Evolutionary conservation across 2,329 filamentous ascomycete species (phyloP), one percentile per base, ranked within the genome.

Genomic region (Massarina eburnea): DNA sequence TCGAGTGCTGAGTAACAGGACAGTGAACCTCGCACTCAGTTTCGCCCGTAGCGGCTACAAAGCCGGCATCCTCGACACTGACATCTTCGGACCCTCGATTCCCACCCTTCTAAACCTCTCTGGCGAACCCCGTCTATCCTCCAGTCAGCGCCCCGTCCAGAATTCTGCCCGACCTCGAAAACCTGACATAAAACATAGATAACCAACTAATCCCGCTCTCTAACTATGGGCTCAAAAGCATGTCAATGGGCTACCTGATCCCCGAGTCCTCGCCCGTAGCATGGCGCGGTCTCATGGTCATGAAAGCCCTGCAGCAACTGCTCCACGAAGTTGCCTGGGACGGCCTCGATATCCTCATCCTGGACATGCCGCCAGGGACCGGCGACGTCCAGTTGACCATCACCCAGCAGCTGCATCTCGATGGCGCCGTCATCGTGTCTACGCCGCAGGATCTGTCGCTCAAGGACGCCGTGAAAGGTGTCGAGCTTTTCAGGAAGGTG

Each of bases 201-300:
- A 91, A 91, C 61, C 85, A 91, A 60, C 80, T 99, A 3, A 64
- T 97, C 1, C 94, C 94, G 0, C 74, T 99, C 19, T 91, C 88
- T 18, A 96, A 95, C 66, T 97, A 97, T 74, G 94, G 94, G 32
- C 81, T 99, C 45, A 95, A 95, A 72, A 95, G 91, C 43, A 99
- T 99, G 94, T 96, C 91, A 0, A 97, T 99, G 89, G 94, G 94
- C 39, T 97, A 96, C 55, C 80, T 99, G 1, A 84, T 96, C 1
- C 82, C 82, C 17, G 85, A 90, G 54, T 80, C 84, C 9, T 87
- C 89, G 4, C 89, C 91, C 0, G 87, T 99, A 14, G 91, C 94
- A 24, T 99, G 94, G 94, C 84, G 94, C 41, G 94, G 94, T 0
- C 80, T 96, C 2, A 96, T 99, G 91, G 89, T 97, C 12, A 95